Base-by-base conservation (phyloP, 164 flowering plant species). In the Cinnamomum chago region DNA sequence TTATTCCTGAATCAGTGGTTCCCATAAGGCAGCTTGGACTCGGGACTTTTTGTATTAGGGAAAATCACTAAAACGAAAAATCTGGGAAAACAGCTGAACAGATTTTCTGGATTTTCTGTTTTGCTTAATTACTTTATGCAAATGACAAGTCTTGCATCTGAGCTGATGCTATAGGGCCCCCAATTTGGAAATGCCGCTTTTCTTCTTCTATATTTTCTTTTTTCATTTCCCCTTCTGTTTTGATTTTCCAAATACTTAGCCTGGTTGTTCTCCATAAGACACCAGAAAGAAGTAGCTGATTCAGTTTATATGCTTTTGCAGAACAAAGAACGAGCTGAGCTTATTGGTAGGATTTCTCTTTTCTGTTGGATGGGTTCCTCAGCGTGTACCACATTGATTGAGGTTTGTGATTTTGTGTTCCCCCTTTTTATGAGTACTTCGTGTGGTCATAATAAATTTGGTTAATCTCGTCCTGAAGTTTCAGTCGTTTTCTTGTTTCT, bases 341-440 rank as follows among this genome's bases (percentile, higher is more conserved):
- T 86, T 62, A 66, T 96, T 84, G 97, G 95, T 47, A 85, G 93
- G 81, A 89, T 94, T 2, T 90, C 99, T 69, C 97, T 96, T 58
- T 96, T 83, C 86, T 96, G 99, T 78, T 96, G 97, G 97, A 69
- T 92, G 93, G 95, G 98, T 68, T 88, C 98, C 66, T 92, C 98
- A 62, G 65, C 86, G 24, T 94, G 97, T 72, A 85, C 87, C 70
- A 80, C 92, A 64, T 75, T 92, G 82, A 89, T 89, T 80, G 98
- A 96, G 98, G 98, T 91, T 51, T 70, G 87, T 77, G 50, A 33
- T 69, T 25, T 20, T 28, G 67, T 67, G 23, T 71, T 50, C 58
- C 13, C 13, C 22, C 22, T 5, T 25, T 67, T 35, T 27, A 20
- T 20, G 5, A 28, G 50, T 40, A 5, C 47, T 40, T 40, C 2